Evolutionary conservation across 345 rosid genomes (phyloP).

Genomic region (Corchorus capsularis): DNA sequence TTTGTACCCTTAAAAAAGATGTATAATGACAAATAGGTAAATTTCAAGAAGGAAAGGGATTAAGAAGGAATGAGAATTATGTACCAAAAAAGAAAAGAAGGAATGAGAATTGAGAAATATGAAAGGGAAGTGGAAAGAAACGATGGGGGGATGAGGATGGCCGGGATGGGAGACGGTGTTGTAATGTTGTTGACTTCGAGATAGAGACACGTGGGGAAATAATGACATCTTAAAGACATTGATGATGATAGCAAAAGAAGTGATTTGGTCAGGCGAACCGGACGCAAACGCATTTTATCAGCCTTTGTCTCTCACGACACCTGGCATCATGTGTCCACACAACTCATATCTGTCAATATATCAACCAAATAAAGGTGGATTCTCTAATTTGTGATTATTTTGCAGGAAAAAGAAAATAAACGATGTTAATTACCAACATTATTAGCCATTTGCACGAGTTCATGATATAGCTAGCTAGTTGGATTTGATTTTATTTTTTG

Average conservation of each 20-base stretch:
- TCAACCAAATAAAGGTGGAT: neutral
- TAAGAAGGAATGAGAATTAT: too few relatives aligned
- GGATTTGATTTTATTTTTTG: too few relatives aligned
- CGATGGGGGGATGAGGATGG: neutral
- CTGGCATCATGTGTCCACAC: neutral
- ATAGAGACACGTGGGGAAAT: too few relatives aligned
- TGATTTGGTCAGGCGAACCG: neutral
- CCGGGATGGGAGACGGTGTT: neutral
- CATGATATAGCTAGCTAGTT: too few relatives aligned
- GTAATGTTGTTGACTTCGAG: neutral
- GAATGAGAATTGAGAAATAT: neutral
- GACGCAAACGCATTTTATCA: neutral
- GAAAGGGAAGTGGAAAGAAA: neutral
- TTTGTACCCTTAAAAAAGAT: too few relatives aligned
- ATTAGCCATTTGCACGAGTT: too few relatives aligned
- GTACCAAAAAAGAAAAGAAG: too few relatives aligned
- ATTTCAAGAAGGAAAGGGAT: too few relatives aligned
- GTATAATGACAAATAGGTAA: too few relatives aligned
- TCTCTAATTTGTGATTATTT: neutral
- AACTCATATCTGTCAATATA: too few relatives aligned
- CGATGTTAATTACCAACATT: neutral
- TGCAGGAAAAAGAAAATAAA: neutral
- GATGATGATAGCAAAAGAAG: neutral
- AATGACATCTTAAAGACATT: too few relatives aligned
- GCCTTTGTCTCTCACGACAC: neutral